Percentiles rank a stretch among this genome's conserved stretches.
phyloP scores from a whole-genome alignment of 345 rosid species.

The Eucalyptus guilfoylei region DNA sequence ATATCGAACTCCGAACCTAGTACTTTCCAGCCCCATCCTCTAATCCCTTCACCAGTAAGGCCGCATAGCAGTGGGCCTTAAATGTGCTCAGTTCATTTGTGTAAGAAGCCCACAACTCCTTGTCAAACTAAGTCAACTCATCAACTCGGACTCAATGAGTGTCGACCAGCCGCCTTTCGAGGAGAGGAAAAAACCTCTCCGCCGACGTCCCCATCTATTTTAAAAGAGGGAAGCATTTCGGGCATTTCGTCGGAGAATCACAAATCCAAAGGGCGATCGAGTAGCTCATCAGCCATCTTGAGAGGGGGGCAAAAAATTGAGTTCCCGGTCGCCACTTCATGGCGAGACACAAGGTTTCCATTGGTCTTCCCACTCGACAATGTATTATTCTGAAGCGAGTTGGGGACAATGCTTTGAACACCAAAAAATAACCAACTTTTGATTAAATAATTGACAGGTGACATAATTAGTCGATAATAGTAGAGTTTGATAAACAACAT shows the following conservation, averaged over 20 bases:
- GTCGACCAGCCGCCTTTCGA: background rate
- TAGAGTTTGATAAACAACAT: rapidly evolving
- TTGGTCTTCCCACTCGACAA: background rate
- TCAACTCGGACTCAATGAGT: background rate
- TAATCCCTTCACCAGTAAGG: too few species aligned
- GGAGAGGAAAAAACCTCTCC: background rate
- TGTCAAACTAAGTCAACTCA: background rate
- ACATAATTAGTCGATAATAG: rapidly evolving
- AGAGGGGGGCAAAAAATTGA: background rate
- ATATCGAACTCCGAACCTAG: rapidly evolving
- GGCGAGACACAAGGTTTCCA: rapidly evolving
- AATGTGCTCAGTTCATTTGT: background rate
- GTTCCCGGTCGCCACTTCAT: background rate
- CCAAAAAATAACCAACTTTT: background rate
- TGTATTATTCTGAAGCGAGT: background rate
- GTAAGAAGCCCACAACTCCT: background rate
- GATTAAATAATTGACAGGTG: background rate
- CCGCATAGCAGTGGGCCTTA: rapidly evolving
- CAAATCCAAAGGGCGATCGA: background rate
- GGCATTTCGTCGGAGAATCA: background rate
- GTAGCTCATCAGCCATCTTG: background rate
- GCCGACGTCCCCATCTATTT: background rate
- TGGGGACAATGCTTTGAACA: background rate
- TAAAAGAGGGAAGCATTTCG: background rate
- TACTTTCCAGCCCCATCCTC: too few species aligned